A percentile compares a stretch with the other conserved stretches of the same genome.
These are phyloP conservation scores for Daldinia childiae DNA, from an alignment of 495 filamentous ascomycete genomes.

Conservation along the genomic window DNA sequence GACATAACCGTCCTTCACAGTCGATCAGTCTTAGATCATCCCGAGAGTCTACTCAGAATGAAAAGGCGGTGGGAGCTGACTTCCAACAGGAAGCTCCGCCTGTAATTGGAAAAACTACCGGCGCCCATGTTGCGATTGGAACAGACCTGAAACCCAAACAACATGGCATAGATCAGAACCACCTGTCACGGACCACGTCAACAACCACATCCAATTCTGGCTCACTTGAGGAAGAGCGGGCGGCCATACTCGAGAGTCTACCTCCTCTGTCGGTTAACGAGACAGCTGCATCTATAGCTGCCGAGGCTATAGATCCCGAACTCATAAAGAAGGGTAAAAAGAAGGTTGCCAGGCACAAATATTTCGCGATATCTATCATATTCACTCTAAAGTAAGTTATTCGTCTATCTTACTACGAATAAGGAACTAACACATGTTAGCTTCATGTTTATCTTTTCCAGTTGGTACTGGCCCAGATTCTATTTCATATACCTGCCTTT, in stretches of 20 bases:
- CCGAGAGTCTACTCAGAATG: slow-evolving; percentile 7
- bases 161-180: not conserved
- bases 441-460: slow-evolving; percentile 42
- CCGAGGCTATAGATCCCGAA: slow-evolving; percentile 29
- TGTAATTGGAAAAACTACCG: slow-evolving; percentile 6
- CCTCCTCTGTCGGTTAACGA: slow-evolving; percentile 35
- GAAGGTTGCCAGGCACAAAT: slow-evolving; percentile 35
- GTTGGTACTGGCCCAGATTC: slow-evolving; percentile 40
- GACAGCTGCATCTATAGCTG: slow-evolving; percentile 26
- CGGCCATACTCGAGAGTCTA: not conserved
- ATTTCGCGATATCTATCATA: slow-evolving; percentile 25
- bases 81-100: not conserved
- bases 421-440: slow-evolving; percentile 16
- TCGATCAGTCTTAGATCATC: slow-evolving; percentile 1
- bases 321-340: slow-evolving; percentile 37
- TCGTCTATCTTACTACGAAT: not conserved
- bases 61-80: slow-evolving; percentile 4
- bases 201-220: not conserved
- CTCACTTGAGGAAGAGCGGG: not conserved
- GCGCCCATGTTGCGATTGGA: not conserved
- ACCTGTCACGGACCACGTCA: not conserved
- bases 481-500: slow-evolving; percentile 44
- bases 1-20: not conserved
- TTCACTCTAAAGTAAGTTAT: slow-evolving; percentile 34
- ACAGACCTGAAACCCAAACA: not conserved